Conservation (phyloP, 305 asterid genomes). For the Petunia hybrid region DNA sequence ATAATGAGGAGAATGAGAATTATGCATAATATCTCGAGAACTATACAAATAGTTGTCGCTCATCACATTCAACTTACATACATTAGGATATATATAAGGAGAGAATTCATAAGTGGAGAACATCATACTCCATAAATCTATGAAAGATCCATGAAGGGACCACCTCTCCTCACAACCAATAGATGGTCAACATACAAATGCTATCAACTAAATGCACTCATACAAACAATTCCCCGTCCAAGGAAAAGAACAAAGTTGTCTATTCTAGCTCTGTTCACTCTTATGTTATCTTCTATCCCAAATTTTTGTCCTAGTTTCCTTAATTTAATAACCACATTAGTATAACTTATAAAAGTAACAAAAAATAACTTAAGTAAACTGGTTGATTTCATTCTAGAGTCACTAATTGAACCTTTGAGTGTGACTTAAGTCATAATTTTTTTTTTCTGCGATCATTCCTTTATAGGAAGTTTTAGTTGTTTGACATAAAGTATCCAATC, state of each 20-base stretch:
- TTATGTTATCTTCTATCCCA: too few species aligned
- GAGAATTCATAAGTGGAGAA: slow-evolving; percentile 27
- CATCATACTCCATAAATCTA: not conserved
- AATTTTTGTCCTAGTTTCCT: too few species aligned
- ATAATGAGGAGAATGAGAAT: slow-evolving; percentile 11
- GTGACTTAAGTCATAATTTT: too few species aligned
- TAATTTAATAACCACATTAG: too few species aligned
- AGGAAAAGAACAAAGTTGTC: not conserved
- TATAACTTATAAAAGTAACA: too few species aligned
- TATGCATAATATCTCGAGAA: not conserved
- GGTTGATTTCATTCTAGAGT: too few species aligned
- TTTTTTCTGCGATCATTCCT: too few species aligned
- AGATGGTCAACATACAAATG: not conserved
- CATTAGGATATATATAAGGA: not conserved
- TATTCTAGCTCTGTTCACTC: not conserved
- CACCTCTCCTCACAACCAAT: not conserved
- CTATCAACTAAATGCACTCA: not conserved
- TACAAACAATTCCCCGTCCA: not conserved
- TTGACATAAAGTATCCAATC: too few species aligned
- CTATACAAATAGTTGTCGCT: not conserved
- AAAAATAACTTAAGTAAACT: too few species aligned
- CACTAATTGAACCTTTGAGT: too few species aligned
- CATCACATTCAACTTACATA: slow-evolving; percentile 3
- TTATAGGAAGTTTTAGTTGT: too few species aligned
- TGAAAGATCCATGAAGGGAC: slow-evolving; percentile 15